Base-by-base conservation (phyloP, 768 basidiomycete genomes). In the Russula brevipes region DNA sequence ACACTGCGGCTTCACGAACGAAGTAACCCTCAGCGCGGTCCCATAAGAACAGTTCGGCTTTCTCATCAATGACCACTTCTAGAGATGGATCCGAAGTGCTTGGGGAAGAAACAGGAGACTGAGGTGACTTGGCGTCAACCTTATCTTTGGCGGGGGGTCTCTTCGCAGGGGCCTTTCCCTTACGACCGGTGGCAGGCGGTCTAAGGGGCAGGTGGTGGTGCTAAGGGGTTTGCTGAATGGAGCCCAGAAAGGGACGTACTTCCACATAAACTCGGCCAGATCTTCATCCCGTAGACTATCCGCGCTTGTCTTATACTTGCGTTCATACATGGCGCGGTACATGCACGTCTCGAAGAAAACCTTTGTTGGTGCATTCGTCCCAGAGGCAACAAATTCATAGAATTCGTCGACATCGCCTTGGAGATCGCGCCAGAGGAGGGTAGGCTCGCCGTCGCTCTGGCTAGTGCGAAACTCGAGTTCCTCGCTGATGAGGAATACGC, bases 321-420 rank as follows among this genome's bases (percentile, higher is more conserved):
- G 85, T 72, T 99, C 97, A 74, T 88, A 98, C 86, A 98, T 94
- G 62, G 96, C 96, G 35, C 91, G 86, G 69, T 96, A 91, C 81
- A 98, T 89, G 76, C 94, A 91, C 31, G 87, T 87, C 76, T 98
- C 94, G 72, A 98, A 97, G 73, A 94, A 89, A 16, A 84, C 87
- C 52, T 86, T 83, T 0, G 92, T 95, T 0, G 91, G 88, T 56
- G 73, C 80, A 55, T 85, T 85, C 51, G 92, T 93, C 5, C 86
- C 86, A 12, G 81, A 82, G 4, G 85, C 79, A 17, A 97, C 88
- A 72, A 95, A 98, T 73, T 98, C 95, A 72, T 89, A 98, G 57
- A 91, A 81, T 71, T 98, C 96, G 69, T 95, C 95, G 19, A 92
- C 81, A 72, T 94, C 95, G 30, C 92, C 94, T 54, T 90, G 83